Evolutionary conservation across 129 eudicot genomes (phyloP).

Genomic region (Flaveria ramosissima): DNA sequence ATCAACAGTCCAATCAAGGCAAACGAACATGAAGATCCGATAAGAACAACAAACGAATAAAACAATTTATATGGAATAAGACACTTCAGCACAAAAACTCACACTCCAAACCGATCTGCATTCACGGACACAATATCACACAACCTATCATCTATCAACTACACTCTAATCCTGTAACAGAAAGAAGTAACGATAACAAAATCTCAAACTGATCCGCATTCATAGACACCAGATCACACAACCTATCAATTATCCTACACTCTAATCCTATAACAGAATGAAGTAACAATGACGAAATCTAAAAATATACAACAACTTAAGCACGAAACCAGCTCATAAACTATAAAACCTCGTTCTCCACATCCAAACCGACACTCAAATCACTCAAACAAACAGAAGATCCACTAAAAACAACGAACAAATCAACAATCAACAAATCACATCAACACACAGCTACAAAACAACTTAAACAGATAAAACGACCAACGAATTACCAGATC

Average conservation of each 20-base stretch:
- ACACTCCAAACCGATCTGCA: constrained; percentile 21
- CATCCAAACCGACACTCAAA: constrained; percentile 7
- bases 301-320: not conserved
- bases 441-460: not conserved
- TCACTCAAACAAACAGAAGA: not conserved
- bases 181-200: not conserved
- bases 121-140: constrained; percentile 7
- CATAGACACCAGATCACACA: constrained; percentile 6
- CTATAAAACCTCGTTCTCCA: not conserved
- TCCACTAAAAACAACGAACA: too few relatives aligned
- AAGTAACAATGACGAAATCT: not conserved
- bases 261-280: not conserved
- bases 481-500: constrained; percentile 65
- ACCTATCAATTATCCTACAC: not conserved
- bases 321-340: not conserved
- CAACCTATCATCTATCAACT: not conserved
- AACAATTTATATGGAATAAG: not conserved
- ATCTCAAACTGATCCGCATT: constrained; percentile 21
- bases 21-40: not conserved
- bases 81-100: not conserved
- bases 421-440: not conserved
- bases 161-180: not conserved
- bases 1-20: not conserved
- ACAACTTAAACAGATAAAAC: not conserved
- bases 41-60: too few relatives aligned